Evolutionary conservation across 106 monocot species (phyloP).

Genomic region (Xerophyta viscosa): DNA sequence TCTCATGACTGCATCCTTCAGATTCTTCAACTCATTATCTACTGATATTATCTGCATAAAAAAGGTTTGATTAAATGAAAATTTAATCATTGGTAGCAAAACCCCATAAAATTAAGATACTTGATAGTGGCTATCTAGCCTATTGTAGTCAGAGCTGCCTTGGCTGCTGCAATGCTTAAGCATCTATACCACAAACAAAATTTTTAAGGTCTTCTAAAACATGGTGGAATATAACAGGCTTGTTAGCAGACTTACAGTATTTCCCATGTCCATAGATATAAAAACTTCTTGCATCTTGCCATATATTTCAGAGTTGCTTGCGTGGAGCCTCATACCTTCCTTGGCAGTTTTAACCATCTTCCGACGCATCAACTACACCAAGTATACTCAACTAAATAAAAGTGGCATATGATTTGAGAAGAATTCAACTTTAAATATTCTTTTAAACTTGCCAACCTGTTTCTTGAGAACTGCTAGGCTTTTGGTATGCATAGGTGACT

Average conservation of each 20-base stretch:
- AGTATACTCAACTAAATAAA: not conserved
- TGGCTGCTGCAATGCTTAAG: no score
- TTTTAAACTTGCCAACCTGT: conserved; percentile 11
- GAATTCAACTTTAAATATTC: no score
- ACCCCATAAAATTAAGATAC: no score
- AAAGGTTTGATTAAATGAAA: no score
- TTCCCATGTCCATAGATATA: conserved; percentile 54
- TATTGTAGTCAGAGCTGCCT: no score
- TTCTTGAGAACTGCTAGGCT: conserved; percentile 46
- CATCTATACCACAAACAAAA: no score
- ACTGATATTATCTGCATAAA: conserved; percentile 23
- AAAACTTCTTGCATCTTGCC: conserved; percentile 93
- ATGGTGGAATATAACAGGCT: not conserved
- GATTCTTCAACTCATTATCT: conserved; percentile 33
- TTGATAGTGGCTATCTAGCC: no score
- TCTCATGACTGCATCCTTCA: conserved; percentile 53
- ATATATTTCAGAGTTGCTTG: conserved; percentile 71
- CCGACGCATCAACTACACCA: conserved; percentile 51
- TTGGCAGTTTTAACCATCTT: conserved; percentile 82
- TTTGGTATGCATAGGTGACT: conserved; percentile 47
- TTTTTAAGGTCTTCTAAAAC: no score
- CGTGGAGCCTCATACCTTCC: conserved; percentile 48
- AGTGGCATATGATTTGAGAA: no score
- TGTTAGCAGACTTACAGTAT: conserved; percentile 19
- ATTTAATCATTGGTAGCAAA: no score